Evolutionary conservation across 2,329 filamentous ascomycete species (phyloP), one percentile per base, ranked within the genome.

Genomic region (Xylaria sp.): DNA sequence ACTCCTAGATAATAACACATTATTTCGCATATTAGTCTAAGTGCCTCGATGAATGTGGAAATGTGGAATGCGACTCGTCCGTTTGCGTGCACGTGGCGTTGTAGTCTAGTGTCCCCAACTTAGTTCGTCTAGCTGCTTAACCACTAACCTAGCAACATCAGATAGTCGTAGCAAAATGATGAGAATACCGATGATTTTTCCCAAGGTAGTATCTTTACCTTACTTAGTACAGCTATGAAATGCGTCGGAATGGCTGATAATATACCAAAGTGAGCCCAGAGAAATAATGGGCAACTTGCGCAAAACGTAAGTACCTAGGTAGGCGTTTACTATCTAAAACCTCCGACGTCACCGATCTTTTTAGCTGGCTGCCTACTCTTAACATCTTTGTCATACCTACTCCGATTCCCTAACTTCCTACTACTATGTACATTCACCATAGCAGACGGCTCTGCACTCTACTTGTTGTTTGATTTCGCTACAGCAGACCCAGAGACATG

Each of bases 401-500:
- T n/a, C n/a, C n/a, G n/a, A n/a, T n/a, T n/a, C n/a, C n/a, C n/a
- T n/a, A n/a, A n/a, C n/a, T n/a, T n/a, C n/a, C 6, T 17, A 7
- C 34, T 36, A 36, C 34, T 27, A 27, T 27, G 34, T 50, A 21
- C 21, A 7, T 4, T 21, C 21, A 9, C 9, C 47, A 54, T 54
- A 48, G 5, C 42, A 2, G 24, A 21, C 11, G 3, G 21, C 32
- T 21, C 24, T 48, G 8, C 30, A 9, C 8, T 34, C 4, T 47
- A 27, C 51, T 34, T 21, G 14, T 59, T 59, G 1, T 27, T 58
- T 48, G 8, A 45, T 45, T 57, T 14, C 21, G 6, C 11, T 27
- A 48, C 45, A 4, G 45, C n/a, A 39, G 11, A 63, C n/a, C 21
- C 24, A 47, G 21, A 14, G 50, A 59, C 47, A 88, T 87, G 85